Percentiles rank a stretch among this genome's conserved stretches.
Evolutionary conservation across 306 rosid species (phyloP).

Genomic region (Citrullus amarus): DNA sequence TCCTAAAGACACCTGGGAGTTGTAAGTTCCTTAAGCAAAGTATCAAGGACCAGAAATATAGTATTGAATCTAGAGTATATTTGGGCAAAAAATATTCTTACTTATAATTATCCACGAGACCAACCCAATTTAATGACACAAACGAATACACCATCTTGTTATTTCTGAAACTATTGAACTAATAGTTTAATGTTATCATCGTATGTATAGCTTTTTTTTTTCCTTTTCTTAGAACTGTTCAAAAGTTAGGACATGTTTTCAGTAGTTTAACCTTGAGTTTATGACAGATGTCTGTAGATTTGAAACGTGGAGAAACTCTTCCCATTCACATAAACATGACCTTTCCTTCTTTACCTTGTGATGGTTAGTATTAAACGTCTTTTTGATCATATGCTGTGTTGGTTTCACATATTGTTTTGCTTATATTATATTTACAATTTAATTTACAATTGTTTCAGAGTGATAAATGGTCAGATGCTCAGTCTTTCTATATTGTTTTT

Average conservation of each 20-base stretch:
- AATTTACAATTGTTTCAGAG: not conserved
- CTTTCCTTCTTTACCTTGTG: conserved; percentile 91
- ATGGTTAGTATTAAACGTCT: conserved; percentile 41
- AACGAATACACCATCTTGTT: not conserved
- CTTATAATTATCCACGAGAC: not conserved
- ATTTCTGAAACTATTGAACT: not conserved
- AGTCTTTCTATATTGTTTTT: conserved; percentile 8
- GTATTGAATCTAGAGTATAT: not conserved
- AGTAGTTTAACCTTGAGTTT: not conserved
- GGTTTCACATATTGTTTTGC: not conserved
- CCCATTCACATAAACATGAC: conserved; percentile 93
- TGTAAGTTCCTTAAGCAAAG: not conserved
- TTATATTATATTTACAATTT: not conserved
- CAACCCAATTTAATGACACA: not conserved
- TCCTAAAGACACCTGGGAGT: not conserved
- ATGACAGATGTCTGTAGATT: conserved; percentile 87
- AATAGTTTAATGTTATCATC: not conserved
- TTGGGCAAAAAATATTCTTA: not conserved
- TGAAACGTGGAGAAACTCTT: conserved; percentile 92
- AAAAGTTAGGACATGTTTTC: not conserved
- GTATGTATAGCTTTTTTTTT: not conserved
- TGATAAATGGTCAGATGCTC: conserved; percentile 12
- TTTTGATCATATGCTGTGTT: conserved; percentile 4
- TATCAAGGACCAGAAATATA: not conserved
- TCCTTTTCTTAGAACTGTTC: not conserved